These are phyloP conservation scores for Boletus tylopilopsis DNA, from an alignment of 768 basidiomycete genomes.

Conservation along the genomic window DNA sequence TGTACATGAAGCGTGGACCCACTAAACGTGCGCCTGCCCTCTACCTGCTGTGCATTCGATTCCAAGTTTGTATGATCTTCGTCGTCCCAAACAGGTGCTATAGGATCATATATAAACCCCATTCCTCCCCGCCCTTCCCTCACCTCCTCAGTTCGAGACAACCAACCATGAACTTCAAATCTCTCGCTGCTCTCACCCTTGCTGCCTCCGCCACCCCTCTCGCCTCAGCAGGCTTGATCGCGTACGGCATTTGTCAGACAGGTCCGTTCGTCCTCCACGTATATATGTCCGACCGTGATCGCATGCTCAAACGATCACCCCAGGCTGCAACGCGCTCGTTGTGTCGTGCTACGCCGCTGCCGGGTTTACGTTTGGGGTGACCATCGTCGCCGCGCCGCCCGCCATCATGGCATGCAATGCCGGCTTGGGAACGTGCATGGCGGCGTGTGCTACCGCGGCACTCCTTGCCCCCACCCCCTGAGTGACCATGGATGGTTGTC, in stretches of 20 bases:
- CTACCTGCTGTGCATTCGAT: background rate
- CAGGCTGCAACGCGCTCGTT: slow-evolving; percentile 25
- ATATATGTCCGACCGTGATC: background rate
- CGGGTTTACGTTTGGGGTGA: slow-evolving; percentile 22
- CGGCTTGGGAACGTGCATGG: slow-evolving; percentile 25
- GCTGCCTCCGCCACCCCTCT: slow-evolving; percentile 10
- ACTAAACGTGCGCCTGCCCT: background rate
- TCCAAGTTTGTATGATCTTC: too few relatives aligned
- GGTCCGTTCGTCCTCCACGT: slow-evolving; percentile 3
- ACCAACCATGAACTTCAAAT: slow-evolving; percentile 31
- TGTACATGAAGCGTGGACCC: background rate
- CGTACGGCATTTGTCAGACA: slow-evolving; percentile 24
- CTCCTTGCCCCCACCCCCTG: slow-evolving; percentile 24
- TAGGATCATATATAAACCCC: background rate
- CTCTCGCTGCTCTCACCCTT: slow-evolving; percentile 16
- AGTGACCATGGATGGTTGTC: slow-evolving; percentile 3
- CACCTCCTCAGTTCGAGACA: too few relatives aligned
- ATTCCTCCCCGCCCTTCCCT: too few relatives aligned
- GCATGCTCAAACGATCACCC: background rate
- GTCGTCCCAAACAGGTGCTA: too few relatives aligned
- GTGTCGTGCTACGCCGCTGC: slow-evolving; percentile 24
- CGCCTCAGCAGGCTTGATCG: slow-evolving; percentile 14
- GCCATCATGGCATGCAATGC: slow-evolving; percentile 22
- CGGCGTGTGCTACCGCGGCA: slow-evolving; percentile 15
- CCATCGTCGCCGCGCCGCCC: slow-evolving; percentile 17